Evolutionary conservation across 225 moss, liverwort and hornwort genomes (phyloP).

Genomic region (Polytrichum formosum): DNA sequence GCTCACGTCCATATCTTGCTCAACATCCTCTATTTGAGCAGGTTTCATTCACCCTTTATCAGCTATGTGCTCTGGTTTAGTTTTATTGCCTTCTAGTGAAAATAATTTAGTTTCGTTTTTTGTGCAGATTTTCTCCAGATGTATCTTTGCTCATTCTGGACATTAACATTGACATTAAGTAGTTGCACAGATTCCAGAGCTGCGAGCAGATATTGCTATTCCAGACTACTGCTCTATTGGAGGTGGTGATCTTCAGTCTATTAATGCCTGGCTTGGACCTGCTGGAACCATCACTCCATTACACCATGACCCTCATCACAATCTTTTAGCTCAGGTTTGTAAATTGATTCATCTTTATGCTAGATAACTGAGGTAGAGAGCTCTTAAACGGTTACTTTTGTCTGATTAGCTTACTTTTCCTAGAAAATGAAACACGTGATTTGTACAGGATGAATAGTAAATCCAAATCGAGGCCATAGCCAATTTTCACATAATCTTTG

Average conservation of each 20-base stretch:
- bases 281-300: slow-evolving; percentile 81
- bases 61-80: neutral
- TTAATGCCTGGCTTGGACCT: slow-evolving; percentile 96
- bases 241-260: slow-evolving; percentile 78
- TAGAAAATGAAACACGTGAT: too few relatives aligned
- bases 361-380: too few relatives aligned
- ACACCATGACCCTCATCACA: slow-evolving; percentile 91
- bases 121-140: slow-evolving; percentile 1
- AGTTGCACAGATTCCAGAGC: slow-evolving; percentile 78
- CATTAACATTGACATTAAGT: neutral
- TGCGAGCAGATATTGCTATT: slow-evolving; percentile 72
- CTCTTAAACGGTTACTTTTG: too few relatives aligned
- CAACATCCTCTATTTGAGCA: slow-evolving; percentile 98
- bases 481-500: too few relatives aligned
- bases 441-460: too few relatives aligned
- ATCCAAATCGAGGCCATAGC: too few relatives aligned
- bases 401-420: too few relatives aligned
- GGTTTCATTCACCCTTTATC: slow-evolving; percentile 29
- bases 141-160: too few relatives aligned
- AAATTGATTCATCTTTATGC: neutral
- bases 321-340: slow-evolving; percentile 81
- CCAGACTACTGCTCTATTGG: slow-evolving; percentile 90
- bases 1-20: slow-evolving; percentile 87
- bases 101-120: neutral
- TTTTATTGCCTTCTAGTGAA: too few relatives aligned